Base-by-base conservation (phyloP, 2,329 filamentous ascomycete genomes). In the Trichoderma sp. region DNA sequence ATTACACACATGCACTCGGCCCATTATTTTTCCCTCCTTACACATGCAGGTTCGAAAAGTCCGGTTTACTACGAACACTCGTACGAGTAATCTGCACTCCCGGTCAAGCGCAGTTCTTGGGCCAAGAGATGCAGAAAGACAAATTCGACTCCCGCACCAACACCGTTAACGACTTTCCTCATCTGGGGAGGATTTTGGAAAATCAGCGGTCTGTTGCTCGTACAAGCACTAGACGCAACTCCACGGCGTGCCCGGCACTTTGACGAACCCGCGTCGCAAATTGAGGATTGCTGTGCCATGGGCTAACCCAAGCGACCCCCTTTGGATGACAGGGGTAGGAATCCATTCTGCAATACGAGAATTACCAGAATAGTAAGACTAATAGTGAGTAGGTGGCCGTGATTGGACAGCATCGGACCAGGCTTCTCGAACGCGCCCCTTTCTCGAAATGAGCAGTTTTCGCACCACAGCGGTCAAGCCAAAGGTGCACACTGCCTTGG, bases 341-440 rank as follows among this genome's bases (percentile, higher is more conserved):
- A 26, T 26, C 39, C 39, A 36, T 69, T 53, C 66, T 69, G 55
- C 39, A 69, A 69, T 69, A 69, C 66, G 66, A 69, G 66, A 69
- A 69, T 69, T 69, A 26, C 66, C 66, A 32, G 66, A 69, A 69
- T 69, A 62, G 66, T 69, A 69, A 69, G 66, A 61, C 57, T 69
- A 50, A 50, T 36, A 69, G 66, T 50, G 39, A 62, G 55, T 20
- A 30, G 59, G 57, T 50, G 15, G 30, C 28, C 66, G 11, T 69
- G 66, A 69, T 69, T 69, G 66, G 66, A 59, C 57, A 50, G 55
- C 30, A 28, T 28, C 28, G 39, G 66, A 69, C 26, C 28, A n/a
- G 66, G 57, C 23, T 53, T 50, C 66, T 62, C 55, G 28, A 58
- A 53, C 39, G 66, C 55, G 36, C 69, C 62, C 69, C 70, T 68